Evolutionary conservation across 1,284 basidiomycete genomes (phyloP).

Genomic region (Volvariella surrecta): DNA sequence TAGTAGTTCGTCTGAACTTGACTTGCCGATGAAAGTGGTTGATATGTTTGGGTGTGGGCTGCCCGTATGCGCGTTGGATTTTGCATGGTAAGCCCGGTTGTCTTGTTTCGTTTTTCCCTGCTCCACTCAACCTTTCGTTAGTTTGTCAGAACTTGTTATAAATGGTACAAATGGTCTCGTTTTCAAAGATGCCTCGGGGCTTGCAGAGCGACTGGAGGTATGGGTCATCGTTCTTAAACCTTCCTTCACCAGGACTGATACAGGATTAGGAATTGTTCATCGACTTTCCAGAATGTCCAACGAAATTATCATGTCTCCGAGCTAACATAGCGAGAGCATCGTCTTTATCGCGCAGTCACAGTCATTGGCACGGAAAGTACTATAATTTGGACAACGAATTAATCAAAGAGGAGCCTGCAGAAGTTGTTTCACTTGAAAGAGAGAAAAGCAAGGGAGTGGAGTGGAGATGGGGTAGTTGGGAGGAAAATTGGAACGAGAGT

Average conservation of each 20-base stretch:
- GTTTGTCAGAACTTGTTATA: conserved; percentile 82
- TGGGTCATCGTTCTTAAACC: conserved; percentile 13
- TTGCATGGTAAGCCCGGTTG: conserved; percentile 70
- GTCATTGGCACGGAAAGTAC: no score
- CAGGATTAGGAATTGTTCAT: conserved; percentile 42
- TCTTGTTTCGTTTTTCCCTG: background rate
- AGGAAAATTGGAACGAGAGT: conserved; percentile 73
- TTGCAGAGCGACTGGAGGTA: conserved; percentile 72
- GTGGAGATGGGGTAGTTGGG: conserved; percentile 72
- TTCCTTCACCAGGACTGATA: background rate
- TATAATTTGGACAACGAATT: no score
- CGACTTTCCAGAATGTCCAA: conserved; percentile 48
- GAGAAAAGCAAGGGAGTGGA: conserved; percentile 1
- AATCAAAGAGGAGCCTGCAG: no score
- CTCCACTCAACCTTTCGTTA: no score
- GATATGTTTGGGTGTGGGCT: conserved; percentile 98
- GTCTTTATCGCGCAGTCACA: background rate
- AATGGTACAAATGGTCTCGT: conserved; percentile 77
- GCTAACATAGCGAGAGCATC: background rate
- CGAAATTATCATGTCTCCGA: background rate
- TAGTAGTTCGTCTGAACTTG: conserved; percentile 82
- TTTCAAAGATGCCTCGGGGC: conserved; percentile 62
- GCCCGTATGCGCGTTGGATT: conserved; percentile 88
- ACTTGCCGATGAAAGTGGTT: conserved; percentile 99
- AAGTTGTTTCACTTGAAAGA: no score